Base-by-base conservation (phyloP, 2,329 filamentous ascomycete genomes). In the Sarocladiaceae sp. region DNA sequence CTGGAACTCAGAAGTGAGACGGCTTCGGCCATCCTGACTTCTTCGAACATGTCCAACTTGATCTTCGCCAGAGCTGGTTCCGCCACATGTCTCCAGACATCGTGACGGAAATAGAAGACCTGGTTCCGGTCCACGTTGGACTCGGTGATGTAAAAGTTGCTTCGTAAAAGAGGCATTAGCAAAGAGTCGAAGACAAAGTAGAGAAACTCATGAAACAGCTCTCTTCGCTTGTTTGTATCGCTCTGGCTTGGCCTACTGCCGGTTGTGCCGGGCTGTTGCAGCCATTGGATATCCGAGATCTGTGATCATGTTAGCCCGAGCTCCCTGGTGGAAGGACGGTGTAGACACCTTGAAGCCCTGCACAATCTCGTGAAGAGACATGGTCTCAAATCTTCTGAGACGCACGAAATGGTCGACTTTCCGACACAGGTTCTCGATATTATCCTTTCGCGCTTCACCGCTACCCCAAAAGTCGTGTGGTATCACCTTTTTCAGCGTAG, bases 141-240 rank as follows among this genome's bases (percentile, higher is more conserved):
- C 61, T 98, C 93, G 0, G 93, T 98, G 29, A 96, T 86, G 58
- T 97, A 91, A 56, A 98, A 98, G 56, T 93, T 90, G 50, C 79
- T 82, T 26, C 87, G 80, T 39, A 97, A 76, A 6, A 98, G 72
- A 9, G 93, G 91, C 54, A 97, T 85, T 45, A 98, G 59, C 18
- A 96, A 72, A 0, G 90, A 96, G 62, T 98, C 93, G 55, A 98
- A 93, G 3, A 95, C 52, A 59, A 90, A 98, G 65, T 96, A 97
- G 6, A 97, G 56, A 47, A 97, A 82, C 60, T 98, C 93, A 44
- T 81, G 66, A 40, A 96, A 78, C 0, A 97, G 72, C 56, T 96
- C 86, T 20, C 68, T 70, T 10, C 90, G 82, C 62, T 96, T 97
- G 6, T 68, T 65, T 23, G 77, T 69, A 57, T 97, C 91, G 0